These are phyloP conservation scores for Spizellomyces punctatus DNA, from an alignment of 192 early-diverging fungal genomes.

Conservation along the genomic window DNA sequence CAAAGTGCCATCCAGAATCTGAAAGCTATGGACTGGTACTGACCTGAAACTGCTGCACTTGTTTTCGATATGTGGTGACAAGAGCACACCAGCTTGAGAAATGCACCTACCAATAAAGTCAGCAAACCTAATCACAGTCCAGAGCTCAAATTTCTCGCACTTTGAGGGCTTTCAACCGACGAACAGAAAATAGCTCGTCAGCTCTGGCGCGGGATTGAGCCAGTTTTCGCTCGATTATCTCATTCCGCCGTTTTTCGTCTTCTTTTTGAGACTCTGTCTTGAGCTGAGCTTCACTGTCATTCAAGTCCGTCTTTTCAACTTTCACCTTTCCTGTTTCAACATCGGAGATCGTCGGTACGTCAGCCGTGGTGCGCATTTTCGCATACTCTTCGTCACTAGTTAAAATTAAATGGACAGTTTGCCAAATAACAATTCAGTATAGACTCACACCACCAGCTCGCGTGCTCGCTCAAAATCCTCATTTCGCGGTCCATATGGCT, in stretches of 20 bases:
- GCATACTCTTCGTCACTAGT: slow-evolving; percentile 6
- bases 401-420: not conserved
- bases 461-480: no score
- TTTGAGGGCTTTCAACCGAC: slow-evolving; percentile 14
- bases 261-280: not conserved
- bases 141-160: no score
- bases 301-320: no score
- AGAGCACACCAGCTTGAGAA: slow-evolving; percentile 2
- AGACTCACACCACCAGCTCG: no score
- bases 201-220: not conserved
- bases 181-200: not conserved
- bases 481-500: no score
- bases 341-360: no score
- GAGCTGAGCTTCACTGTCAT: no score
- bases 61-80: not conserved
- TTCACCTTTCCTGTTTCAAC: no score
- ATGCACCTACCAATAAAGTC: not conserved
- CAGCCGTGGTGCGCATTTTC: not conserved
- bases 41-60: slow-evolving; percentile 6
- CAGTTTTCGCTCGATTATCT: slow-evolving; percentile 2
- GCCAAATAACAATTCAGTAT: no score
- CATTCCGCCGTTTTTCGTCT: not conserved
- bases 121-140: no score
- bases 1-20: not conserved
- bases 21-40: not conserved